Evolutionary conservation across 257 asterid species (phyloP).

Genomic region (Striga asiatica): DNA sequence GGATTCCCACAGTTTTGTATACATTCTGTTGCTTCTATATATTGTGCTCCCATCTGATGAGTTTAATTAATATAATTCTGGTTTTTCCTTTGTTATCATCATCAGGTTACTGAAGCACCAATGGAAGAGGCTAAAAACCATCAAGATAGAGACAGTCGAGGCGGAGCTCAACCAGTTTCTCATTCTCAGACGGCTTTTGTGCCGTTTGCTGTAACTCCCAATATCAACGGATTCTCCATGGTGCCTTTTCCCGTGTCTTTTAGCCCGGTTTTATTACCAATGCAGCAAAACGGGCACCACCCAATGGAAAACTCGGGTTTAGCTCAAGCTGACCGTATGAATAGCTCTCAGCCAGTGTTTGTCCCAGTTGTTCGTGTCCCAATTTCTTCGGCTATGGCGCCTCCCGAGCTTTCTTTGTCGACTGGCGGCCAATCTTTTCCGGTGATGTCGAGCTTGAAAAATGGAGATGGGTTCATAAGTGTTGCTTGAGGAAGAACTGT

Average conservation of each 20-base stretch:
- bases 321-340: constrained; percentile 17
- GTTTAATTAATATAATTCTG: not conserved
- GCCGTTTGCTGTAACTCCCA: constrained; percentile 20
- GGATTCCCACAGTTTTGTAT: too few relatives aligned
- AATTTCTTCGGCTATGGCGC: too few relatives aligned
- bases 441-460: constrained; percentile 24
- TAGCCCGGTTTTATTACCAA: constrained; percentile 30
- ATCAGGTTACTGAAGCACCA: constrained; percentile 50
- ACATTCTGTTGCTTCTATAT: too few relatives aligned
- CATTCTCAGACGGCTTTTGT: too few relatives aligned
- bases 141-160: constrained; percentile 12
- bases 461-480: constrained; percentile 36
- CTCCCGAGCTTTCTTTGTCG: too few relatives aligned
- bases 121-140: constrained; percentile 29
- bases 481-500: constrained; percentile 30
- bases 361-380: too few relatives aligned
- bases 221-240: constrained; percentile 26
- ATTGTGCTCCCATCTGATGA: too few relatives aligned
- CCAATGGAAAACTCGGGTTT: constrained; percentile 17
- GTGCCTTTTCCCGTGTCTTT: constrained; percentile 32
- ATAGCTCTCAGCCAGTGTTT: constrained; percentile 23
- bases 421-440: not conserved
- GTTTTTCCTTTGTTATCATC: too few relatives aligned
- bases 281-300: constrained; percentile 30
- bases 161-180: constrained; percentile 5